phyloP scores from a whole-genome alignment of 495 filamentous ascomycete genomes.

The Collariella sp. region DNA sequence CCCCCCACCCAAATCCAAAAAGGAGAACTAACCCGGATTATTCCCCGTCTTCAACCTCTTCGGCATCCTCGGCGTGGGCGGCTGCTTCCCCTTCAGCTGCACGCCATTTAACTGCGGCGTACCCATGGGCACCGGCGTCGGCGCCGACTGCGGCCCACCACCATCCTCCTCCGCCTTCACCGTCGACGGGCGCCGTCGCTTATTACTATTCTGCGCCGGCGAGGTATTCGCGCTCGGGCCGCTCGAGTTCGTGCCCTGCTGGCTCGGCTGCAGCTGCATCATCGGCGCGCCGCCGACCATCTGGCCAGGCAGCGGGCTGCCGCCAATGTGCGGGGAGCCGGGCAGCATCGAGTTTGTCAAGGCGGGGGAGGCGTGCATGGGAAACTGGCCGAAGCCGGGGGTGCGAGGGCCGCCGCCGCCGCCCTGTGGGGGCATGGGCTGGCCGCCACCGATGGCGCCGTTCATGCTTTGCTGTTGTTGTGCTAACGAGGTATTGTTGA shows the following conservation, averaged over 20 bases:
- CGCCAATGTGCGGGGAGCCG: conserved; percentile 48
- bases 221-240: conserved; percentile 77
- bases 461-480: conserved; percentile 34
- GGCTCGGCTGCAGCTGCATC: conserved; percentile 66
- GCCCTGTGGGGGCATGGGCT: conserved; percentile 33
- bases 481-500: conserved; percentile 28
- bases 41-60: conserved; percentile 35
- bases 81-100: conserved; percentile 33
- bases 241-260: conserved; percentile 61
- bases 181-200: conserved; percentile 65
- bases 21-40: neutral
- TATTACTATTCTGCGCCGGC: conserved; percentile 65
- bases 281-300: conserved; percentile 55
- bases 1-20: too few species aligned
- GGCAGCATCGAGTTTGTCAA: conserved; percentile 48
- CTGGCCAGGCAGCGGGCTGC: conserved; percentile 49
- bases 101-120: conserved; percentile 41
- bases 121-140: conserved; percentile 34
- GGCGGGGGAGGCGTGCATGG: conserved; percentile 46
- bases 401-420: conserved; percentile 38
- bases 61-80: conserved; percentile 38
- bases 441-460: too few species aligned
- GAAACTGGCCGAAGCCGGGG: conserved; percentile 44
- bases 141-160: conserved; percentile 37
- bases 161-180: conserved; percentile 70